These are phyloP conservation scores for Fusarium agapanthi DNA, from an alignment of 2,329 filamentous ascomycete species.

Conservation along the genomic window DNA sequence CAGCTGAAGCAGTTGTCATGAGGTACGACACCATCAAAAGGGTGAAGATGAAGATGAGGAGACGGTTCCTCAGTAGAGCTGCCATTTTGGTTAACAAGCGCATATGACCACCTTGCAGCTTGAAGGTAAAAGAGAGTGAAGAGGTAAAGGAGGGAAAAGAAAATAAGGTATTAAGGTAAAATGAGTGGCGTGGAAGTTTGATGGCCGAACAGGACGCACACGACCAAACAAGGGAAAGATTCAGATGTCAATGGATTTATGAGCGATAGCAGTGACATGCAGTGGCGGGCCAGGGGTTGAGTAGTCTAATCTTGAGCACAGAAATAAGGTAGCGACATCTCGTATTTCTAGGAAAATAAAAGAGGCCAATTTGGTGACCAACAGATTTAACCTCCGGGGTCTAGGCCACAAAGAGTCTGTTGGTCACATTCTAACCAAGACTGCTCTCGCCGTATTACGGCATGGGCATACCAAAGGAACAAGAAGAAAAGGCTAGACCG, in stretches of 20 bases:
- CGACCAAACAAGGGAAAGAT: neutral
- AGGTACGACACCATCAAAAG: slow-evolving; percentile 28
- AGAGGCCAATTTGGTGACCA: slow-evolving; percentile 10
- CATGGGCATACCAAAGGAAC: neutral
- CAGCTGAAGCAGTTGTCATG: slow-evolving; percentile 17
- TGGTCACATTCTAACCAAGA: neutral
- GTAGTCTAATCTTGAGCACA: neutral
- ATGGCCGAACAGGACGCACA: neutral
- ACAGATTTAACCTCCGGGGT: slow-evolving; percentile 1
- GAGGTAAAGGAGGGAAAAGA: neutral
- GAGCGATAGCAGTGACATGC: neutral
- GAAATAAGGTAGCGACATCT: neutral
- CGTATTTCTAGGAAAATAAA: slow-evolving; percentile 16
- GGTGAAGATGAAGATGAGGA: slow-evolving; percentile 20
- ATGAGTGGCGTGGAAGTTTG: neutral
- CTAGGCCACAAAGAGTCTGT: neutral
- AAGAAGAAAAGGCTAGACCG: neutral
- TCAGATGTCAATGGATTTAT: slow-evolving; percentile 1
- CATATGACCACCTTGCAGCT: neutral
- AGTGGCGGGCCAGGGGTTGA: neutral
- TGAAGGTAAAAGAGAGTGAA: neutral
- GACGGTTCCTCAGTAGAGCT: slow-evolving; percentile 15
- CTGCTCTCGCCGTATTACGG: neutral
- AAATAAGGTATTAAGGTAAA: neutral
- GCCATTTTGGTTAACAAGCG: slow-evolving; percentile 11